A percentile compares a stretch with the other conserved stretches of the same genome.
phyloP scores from a whole-genome alignment of 768 basidiomycete species.

The Grammothele lineata region DNA sequence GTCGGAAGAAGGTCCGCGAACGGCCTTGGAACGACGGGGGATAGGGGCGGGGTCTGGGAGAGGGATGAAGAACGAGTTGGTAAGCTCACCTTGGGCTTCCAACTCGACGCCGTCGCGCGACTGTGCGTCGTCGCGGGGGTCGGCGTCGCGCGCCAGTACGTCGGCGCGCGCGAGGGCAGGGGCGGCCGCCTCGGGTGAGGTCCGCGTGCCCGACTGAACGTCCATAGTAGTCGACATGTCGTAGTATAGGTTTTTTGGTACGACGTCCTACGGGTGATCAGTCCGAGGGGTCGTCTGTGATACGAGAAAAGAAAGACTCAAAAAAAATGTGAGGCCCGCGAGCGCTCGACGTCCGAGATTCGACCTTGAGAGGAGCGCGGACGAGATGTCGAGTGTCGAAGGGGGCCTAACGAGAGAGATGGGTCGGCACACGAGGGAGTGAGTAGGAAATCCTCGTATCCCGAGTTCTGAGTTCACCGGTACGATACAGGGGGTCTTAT shows the following conservation, averaged over 20 bases:
- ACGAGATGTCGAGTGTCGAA: no score
- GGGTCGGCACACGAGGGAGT: no score
- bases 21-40: no score
- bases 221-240: background rate
- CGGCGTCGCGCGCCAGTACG: no score
- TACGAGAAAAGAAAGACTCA: background rate
- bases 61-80: background rate
- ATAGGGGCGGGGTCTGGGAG: background rate
- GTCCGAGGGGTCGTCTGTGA: background rate
- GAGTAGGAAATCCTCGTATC: no score
- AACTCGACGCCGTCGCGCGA: background rate
- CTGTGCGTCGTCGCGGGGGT: no score
- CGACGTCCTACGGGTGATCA: background rate
- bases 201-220: background rate
- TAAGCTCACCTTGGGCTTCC: background rate
- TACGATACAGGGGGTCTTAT: no score
- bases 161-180: background rate
- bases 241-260: no score
- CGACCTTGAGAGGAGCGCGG: no score
- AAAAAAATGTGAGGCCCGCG: slow-evolving; percentile 3
- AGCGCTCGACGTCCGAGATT: no score
- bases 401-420: no score
- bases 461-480: no score
- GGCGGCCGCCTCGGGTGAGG: background rate
- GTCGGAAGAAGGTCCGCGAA: background rate